Base-by-base conservation (phyloP, 208 protist genomes). In the Acanthamoeba polyphaga region DNA sequence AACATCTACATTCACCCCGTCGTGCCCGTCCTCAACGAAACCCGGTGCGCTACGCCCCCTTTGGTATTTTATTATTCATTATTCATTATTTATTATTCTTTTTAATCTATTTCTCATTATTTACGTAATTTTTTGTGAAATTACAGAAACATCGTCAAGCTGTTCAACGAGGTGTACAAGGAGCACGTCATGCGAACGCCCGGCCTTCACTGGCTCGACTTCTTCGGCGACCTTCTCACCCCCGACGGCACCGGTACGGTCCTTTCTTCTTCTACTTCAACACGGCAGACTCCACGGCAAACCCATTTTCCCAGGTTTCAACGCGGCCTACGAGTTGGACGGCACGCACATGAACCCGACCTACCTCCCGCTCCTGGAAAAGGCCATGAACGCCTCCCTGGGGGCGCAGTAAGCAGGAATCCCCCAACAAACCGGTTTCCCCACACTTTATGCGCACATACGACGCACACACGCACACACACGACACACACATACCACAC, bases 1-100 rank as follows among this genome's bases (percentile, higher is more conserved):
- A 82, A 80, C 13, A 55, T 96, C 13, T 95, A 89, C 66, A 95
- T 98, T 38, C 97, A 98, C 78, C 97, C 97, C 27, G 95, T 97
- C 0, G 94, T 96, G 13, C 97, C 97, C 29, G 97, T 97, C 7
- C 85, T 98, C n/a, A 95, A 97, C 58, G 96, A 97, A 70, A 98
- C 97, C 32, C n/a, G 96, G 46, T 43, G 38, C 22, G 24, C 32
- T n/a, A 27, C 60, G 15, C 6, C 27, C 60, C n/a, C 32, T 15
- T 17, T 82, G 6, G 1, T 1, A 19, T 43, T 78, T 43, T 19
- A 32, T 78, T 43, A n/a, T 60, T 34, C n/a, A n/a, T 46, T 78
- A 19, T 78, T 12, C 70, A 34, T 8, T 32, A 19, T 32, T 43
- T 78, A 32, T 78, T 19, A n/a, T n/a, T n/a, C n/a, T n/a, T n/a